These are phyloP conservation scores for Fraxinus americana DNA, from an alignment of 257 asterid species.

Conservation along the genomic window DNA sequence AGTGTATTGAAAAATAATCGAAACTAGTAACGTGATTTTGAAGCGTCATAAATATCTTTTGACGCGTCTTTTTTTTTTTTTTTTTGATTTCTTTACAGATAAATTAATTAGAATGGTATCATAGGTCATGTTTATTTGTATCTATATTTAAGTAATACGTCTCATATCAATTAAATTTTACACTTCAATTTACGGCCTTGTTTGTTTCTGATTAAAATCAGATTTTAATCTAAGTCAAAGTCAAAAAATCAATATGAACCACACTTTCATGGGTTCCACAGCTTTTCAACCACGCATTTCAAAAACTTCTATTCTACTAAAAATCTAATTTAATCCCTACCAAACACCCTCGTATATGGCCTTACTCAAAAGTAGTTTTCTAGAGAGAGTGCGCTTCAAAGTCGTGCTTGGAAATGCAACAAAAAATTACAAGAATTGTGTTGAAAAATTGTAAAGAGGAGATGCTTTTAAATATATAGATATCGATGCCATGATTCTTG, in stretches of 20 bases:
- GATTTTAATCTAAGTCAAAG: no score
- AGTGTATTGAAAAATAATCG: slow-evolving; percentile 27
- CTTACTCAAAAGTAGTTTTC: neutral
- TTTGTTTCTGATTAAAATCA: no score
- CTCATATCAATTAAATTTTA: neutral
- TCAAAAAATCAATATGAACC: no score
- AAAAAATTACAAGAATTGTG: slow-evolving; percentile 26
- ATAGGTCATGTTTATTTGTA: no score
- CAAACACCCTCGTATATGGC: neutral
- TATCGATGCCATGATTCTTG: slow-evolving; percentile 38
- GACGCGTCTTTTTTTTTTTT: slow-evolving; percentile 6
- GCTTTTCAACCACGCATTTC: no score
- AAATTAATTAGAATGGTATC: no score
- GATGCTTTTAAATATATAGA: neutral
- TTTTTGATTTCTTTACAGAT: slow-evolving; percentile 6
- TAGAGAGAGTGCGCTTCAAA: neutral
- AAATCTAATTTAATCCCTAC: no score
- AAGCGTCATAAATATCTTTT: neutral
- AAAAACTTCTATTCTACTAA: no score
- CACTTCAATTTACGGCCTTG: neutral
- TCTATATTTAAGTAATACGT: neutral
- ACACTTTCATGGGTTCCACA: no score
- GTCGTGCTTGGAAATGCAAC: no score
- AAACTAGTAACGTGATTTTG: neutral
- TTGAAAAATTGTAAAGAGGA: slow-evolving; percentile 23